These are phyloP conservation scores for Xylaria scruposa DNA, from an alignment of 495 filamentous ascomycete species.

Conservation along the genomic window DNA sequence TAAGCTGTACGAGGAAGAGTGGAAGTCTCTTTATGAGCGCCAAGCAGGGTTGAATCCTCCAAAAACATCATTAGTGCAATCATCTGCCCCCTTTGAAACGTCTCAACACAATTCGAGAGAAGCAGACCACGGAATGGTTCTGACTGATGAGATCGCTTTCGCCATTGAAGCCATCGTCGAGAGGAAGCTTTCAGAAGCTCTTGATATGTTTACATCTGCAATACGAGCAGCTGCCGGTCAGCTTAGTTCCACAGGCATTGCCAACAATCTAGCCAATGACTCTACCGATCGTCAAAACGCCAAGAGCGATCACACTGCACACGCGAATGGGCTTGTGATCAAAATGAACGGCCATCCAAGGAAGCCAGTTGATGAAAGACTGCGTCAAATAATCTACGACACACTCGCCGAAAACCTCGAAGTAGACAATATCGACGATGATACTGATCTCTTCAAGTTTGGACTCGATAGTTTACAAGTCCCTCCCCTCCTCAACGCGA, in stretches of 20 bases:
- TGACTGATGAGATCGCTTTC: not conserved
- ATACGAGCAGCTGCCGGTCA: not conserved
- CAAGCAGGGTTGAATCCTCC: not conserved
- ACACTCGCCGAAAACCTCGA: not conserved
- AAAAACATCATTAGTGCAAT: not conserved
- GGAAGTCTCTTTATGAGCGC: not conserved
- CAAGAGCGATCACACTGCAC: not conserved
- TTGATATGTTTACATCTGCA: not conserved
- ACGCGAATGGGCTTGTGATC: conserved; percentile 17
- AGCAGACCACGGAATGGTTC: not conserved
- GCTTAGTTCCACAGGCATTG: not conserved
- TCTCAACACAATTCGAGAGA: not conserved
- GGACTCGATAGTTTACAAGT: conserved; percentile 60
- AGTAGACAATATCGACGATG: not conserved
- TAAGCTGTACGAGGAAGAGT: not conserved
- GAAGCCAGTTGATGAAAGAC: not conserved
- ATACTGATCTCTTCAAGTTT: conserved; percentile 44
- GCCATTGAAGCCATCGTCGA: not conserved
- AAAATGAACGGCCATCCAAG: conserved; percentile 17
- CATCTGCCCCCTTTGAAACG: not conserved
- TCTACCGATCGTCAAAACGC: not conserved
- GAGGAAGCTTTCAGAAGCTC: not conserved
- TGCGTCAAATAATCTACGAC: not conserved
- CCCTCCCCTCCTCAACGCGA: not conserved
- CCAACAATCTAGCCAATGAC: not conserved